Percentiles rank a stretch among this genome's conserved stretches.
Conservation (phyloP, 1,284 basidiomycete species). For the Leccinum colubrinum region DNA sequence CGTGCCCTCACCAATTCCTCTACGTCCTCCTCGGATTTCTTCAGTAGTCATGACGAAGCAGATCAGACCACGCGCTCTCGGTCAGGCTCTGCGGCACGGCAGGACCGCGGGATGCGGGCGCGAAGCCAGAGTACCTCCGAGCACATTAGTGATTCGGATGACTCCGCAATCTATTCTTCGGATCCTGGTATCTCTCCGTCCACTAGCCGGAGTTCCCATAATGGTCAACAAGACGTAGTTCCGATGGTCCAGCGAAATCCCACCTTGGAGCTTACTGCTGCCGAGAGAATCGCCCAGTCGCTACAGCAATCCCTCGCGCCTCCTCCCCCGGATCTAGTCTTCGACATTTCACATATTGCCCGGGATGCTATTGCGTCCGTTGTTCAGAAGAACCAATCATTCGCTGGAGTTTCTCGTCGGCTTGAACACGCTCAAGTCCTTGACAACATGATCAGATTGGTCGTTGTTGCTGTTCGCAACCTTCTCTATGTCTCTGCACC, state of each 20-base stretch:
- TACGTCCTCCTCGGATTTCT: constrained; percentile 29
- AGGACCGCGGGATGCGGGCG: constrained; percentile 21
- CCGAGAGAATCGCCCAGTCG: constrained; percentile 63
- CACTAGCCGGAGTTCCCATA: constrained; percentile 36
- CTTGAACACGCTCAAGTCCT: constrained; percentile 57
- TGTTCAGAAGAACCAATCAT: constrained; percentile 54
- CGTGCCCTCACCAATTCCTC: constrained; percentile 35
- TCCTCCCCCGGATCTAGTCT: constrained; percentile 53
- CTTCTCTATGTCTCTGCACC: constrained; percentile 70
- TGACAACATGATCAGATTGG: constrained; percentile 59
- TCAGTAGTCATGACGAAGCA: constrained; percentile 25
- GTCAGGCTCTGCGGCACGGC: constrained; percentile 33
- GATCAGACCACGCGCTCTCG: constrained; percentile 33
- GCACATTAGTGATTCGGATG: constrained; percentile 70
- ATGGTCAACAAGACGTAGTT: constrained; percentile 22
- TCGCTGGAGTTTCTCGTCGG: constrained; percentile 41
- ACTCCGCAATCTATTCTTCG: constrained; percentile 68
- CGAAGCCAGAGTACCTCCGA: constrained; percentile 38
- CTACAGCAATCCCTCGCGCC: constrained; percentile 63
- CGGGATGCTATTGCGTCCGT: constrained; percentile 62
- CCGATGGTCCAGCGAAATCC: constrained; percentile 20
- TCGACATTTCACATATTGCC: constrained; percentile 56
- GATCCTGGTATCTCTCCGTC: constrained; percentile 38
- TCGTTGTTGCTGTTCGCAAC: constrained; percentile 72
- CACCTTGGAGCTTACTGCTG: constrained; percentile 52